These are phyloP conservation scores for Gamarada debralockiae DNA, from an alignment of 495 filamentous ascomycete species.

Conservation along the genomic window DNA sequence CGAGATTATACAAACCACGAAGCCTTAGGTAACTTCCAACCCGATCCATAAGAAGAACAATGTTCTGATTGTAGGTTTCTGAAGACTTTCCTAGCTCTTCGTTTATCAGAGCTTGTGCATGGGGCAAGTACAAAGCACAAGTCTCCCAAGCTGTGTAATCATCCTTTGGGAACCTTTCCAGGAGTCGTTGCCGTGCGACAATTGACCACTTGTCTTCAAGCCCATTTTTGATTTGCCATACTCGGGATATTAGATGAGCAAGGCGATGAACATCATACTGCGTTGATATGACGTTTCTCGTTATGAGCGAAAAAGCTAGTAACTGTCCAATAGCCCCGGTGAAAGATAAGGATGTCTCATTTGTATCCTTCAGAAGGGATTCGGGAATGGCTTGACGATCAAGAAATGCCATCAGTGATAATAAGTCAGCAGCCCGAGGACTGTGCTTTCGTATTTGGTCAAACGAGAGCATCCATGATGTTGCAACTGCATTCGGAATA, in stretches of 20 bases:
- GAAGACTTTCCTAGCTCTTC: too few relatives aligned
- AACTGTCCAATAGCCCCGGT: conserved; percentile 10
- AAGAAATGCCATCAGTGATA: conserved; percentile 39
- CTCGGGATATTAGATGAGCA: conserved; percentile 23
- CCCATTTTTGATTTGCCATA: too few relatives aligned
- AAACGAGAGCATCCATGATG: conserved; percentile 46
- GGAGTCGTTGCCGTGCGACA: neutral
- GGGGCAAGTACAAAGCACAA: neutral
- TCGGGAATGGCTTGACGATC: conserved; percentile 39
- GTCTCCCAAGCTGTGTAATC: neutral
- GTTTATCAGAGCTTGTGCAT: neutral
- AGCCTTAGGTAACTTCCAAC: too few relatives aligned
- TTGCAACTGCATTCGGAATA: conserved; percentile 33
- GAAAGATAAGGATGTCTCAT: conserved; percentile 5
- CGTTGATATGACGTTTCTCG: too few relatives aligned
- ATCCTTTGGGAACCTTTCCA: neutral
- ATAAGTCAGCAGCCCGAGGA: conserved; percentile 32
- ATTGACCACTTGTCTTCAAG: too few relatives aligned
- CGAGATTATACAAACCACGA: too few relatives aligned
- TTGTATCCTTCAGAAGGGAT: conserved; percentile 16
- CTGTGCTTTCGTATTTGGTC: conserved; percentile 33
- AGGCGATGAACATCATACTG: conserved; percentile 35
- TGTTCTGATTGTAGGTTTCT: too few relatives aligned
- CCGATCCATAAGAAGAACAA: too few relatives aligned
- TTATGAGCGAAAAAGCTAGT: conserved; percentile 19